phyloP scores from a whole-genome alignment of 805 yeast species.

The Myxozyma nipponensis region DNA sequence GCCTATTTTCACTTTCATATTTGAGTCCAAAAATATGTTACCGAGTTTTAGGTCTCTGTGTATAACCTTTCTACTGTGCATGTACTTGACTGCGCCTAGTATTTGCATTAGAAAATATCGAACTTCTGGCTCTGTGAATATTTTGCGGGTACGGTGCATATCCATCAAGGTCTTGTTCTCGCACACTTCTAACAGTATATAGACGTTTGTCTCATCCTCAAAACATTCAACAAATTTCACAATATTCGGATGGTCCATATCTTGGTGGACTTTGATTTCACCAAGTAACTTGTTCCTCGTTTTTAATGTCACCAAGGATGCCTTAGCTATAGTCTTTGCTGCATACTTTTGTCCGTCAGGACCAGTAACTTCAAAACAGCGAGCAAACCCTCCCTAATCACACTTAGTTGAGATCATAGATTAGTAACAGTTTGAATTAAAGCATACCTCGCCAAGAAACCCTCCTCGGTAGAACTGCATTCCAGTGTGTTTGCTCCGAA shows the following conservation, averaged over 20 bases:
- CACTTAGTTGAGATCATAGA: too few species aligned
- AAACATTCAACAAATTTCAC: conserved; percentile 94
- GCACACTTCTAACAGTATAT: conserved; percentile 89
- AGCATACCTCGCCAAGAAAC: conserved; percentile 69
- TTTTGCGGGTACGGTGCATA: conserved; percentile 74
- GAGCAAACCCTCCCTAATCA: conserved; percentile 92
- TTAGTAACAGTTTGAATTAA: not conserved
- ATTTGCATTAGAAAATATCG: conserved; percentile 86
- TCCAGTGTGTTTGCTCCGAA: conserved; percentile 72
- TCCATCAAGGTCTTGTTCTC: conserved; percentile 94
- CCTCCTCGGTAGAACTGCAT: conserved; percentile 86
- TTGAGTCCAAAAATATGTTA: conserved; percentile 87
- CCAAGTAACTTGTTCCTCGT: conserved; percentile 77
- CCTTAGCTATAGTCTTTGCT: conserved; percentile 96
- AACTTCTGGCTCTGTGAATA: conserved; percentile 88
- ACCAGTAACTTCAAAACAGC: conserved; percentile 96
- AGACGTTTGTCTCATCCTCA: conserved; percentile 93
- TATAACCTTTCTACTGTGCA: conserved; percentile 87
- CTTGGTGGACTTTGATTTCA: conserved; percentile 92
- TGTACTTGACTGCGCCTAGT: conserved; percentile 87
- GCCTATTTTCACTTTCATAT: conserved; percentile 93
- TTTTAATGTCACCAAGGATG: conserved; percentile 84
- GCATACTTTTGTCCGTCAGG: conserved; percentile 83
- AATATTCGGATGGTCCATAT: conserved; percentile 81
- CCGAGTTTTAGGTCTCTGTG: conserved; percentile 97